phyloP scores from a whole-genome alignment of 2,329 filamentous ascomycete genomes.

The Paramyrothecium roridum region DNA sequence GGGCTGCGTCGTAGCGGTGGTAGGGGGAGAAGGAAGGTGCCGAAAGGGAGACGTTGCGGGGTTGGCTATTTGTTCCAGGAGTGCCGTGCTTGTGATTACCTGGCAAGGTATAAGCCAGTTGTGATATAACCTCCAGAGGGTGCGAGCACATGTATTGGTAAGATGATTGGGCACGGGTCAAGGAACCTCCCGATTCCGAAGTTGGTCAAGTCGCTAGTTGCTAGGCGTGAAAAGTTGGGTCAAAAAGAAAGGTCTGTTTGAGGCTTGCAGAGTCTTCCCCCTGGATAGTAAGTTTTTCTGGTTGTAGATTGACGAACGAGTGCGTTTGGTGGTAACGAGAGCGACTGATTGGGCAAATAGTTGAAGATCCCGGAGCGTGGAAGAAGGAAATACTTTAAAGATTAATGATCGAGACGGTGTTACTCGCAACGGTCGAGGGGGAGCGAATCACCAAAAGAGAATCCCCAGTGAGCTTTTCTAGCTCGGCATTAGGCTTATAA shows the following conservation, averaged over 20 bases:
- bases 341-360: too few relatives aligned
- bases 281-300: background rate
- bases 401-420: too few relatives aligned
- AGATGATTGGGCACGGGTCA: conserved; percentile 19
- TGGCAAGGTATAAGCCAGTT: conserved; percentile 20
- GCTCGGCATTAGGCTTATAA: background rate
- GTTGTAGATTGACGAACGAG: too few relatives aligned
- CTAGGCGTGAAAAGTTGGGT: conserved; percentile 14
- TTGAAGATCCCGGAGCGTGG: background rate
- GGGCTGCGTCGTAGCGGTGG: conserved; percentile 41
- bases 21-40: conserved; percentile 15
- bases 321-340: too few relatives aligned
- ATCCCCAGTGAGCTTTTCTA: background rate
- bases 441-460: background rate
- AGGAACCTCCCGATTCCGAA: conserved; percentile 23
- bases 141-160: conserved; percentile 20
- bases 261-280: conserved; percentile 22
- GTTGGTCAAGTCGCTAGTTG: conserved; percentile 18
- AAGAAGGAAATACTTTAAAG: background rate
- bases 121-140: conserved; percentile 18
- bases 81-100: conserved; percentile 14
- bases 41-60: conserved; percentile 19
- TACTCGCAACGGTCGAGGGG: background rate
- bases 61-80: conserved; percentile 16
- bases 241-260: conserved; percentile 16